Evolutionary conservation across 1,284 basidiomycete species (phyloP).

Genomic region (Heterobasidion annosum): DNA sequence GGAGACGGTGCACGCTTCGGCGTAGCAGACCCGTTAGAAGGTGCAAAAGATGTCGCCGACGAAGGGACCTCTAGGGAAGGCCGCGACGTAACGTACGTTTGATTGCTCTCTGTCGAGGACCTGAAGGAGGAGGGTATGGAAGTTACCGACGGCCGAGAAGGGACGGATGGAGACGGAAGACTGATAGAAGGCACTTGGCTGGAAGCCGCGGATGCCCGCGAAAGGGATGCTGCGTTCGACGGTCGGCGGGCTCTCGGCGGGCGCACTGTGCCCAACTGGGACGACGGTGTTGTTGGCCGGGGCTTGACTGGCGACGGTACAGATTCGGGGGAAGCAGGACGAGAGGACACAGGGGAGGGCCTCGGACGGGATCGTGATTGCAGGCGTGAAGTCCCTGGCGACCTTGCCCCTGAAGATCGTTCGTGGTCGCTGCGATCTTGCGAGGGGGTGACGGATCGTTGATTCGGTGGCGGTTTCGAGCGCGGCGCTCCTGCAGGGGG

Average conservation of each 20-base stretch:
- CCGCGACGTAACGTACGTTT: slow-evolving; percentile 8
- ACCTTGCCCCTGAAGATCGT: slow-evolving; percentile 2
- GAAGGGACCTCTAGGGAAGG: slow-evolving; percentile 18
- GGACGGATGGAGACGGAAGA: slow-evolving; percentile 9
- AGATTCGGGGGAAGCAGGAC: slow-evolving; percentile 5
- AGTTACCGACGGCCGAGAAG: slow-evolving; percentile 9
- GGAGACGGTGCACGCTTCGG: slow-evolving; percentile 8
- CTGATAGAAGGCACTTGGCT: slow-evolving; percentile 18
- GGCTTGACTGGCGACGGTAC: slow-evolving; percentile 12
- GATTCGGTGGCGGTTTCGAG: background rate
- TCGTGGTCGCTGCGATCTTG: slow-evolving; percentile 6
- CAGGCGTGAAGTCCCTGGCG: background rate
- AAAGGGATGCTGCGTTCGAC: slow-evolving; percentile 20
- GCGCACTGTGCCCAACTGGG: slow-evolving; percentile 11
- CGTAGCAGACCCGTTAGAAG: slow-evolving; percentile 2
- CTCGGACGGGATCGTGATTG: slow-evolving; percentile 1
- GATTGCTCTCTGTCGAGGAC: slow-evolving; percentile 13
- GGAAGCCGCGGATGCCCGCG: slow-evolving; percentile 14
- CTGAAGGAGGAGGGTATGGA: slow-evolving; percentile 9
- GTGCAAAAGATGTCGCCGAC: slow-evolving; percentile 15
- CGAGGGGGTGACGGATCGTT: background rate
- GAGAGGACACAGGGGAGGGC: slow-evolving; percentile 5
- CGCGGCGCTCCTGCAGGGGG: slow-evolving; percentile 2
- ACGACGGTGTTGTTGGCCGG: slow-evolving; percentile 14
- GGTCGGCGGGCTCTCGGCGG: slow-evolving; percentile 26